These are phyloP conservation scores for Microcera coccophila DNA, from an alignment of 2,329 filamentous ascomycete species.

Conservation along the genomic window DNA sequence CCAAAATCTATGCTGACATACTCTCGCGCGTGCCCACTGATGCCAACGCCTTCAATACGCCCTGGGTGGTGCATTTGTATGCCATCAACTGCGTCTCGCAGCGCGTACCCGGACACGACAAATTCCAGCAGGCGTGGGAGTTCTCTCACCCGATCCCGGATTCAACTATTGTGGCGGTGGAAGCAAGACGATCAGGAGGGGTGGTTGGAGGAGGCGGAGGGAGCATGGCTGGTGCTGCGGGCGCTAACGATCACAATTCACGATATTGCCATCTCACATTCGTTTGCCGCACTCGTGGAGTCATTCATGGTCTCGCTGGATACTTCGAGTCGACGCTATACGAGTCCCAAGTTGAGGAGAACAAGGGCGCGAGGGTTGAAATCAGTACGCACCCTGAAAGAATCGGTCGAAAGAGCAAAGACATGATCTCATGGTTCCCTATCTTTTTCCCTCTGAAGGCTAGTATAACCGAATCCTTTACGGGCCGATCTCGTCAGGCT, in stretches of 20 bases:
- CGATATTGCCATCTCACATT: constrained; percentile 77
- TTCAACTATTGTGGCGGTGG: constrained; percentile 50
- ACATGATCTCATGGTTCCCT: constrained; percentile 99
- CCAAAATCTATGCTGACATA: constrained; percentile 80
- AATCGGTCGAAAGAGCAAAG: constrained; percentile 87
- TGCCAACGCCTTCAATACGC: constrained; percentile 75
- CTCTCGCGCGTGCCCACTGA: constrained; percentile 58
- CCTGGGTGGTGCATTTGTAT: constrained; percentile 91
- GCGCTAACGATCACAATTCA: constrained; percentile 87
- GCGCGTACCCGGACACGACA: constrained; percentile 51
- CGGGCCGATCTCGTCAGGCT: not conserved
- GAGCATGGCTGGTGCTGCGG: constrained; percentile 69
- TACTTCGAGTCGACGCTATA: constrained; percentile 99
- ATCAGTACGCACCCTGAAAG: constrained; percentile 88
- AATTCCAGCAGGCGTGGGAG: constrained; percentile 76
- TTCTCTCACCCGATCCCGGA: constrained; percentile 72
- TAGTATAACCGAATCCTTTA: constrained; percentile 29
- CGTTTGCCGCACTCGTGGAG: constrained; percentile 70
- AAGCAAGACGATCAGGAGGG: constrained; percentile 59
- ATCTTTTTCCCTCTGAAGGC: constrained; percentile 97
- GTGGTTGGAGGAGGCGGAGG: constrained; percentile 65
- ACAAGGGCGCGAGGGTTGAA: constrained; percentile 60
- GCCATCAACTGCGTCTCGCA: constrained; percentile 82
- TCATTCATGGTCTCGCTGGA: constrained; percentile 85
- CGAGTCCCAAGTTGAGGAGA: constrained; percentile 43